Conservation (phyloP, 495 filamentous ascomycete genomes). For the Aspergillus funiculosus region DNA sequence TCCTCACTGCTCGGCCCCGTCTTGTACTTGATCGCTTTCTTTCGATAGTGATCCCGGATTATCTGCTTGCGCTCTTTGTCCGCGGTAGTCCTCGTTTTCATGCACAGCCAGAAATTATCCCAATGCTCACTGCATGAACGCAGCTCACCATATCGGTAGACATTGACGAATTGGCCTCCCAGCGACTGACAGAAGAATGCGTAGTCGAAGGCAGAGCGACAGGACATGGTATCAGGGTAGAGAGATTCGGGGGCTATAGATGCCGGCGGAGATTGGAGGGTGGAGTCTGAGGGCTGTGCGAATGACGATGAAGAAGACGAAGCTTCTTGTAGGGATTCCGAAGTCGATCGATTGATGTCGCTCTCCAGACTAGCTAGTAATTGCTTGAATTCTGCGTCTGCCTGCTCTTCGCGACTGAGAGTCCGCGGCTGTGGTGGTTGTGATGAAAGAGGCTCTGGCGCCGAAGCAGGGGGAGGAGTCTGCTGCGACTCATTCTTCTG, state of each 20-base stretch:
- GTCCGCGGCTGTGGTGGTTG: constrained; percentile 30
- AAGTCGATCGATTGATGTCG: constrained; percentile 17
- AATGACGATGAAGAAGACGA: constrained; percentile 17
- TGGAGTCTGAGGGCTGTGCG: constrained; percentile 3
- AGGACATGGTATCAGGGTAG: constrained; percentile 78
- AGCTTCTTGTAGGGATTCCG: constrained; percentile 19
- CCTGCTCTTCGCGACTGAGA: constrained; percentile 51
- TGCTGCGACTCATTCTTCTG: constrained; percentile 22
- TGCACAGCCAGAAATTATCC: constrained; percentile 93
- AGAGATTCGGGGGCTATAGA: constrained; percentile 55
- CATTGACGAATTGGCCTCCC: constrained; percentile 76
- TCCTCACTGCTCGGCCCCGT: constrained; percentile 79
- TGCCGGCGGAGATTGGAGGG: constrained; percentile 21
- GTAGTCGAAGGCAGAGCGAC: constrained; percentile 81
- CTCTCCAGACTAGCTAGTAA: constrained; percentile 49
- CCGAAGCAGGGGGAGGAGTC: constrained; percentile 12
- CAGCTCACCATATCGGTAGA: constrained; percentile 79
- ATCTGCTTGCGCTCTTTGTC: constrained; percentile 47
- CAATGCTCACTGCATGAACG: constrained; percentile 73
- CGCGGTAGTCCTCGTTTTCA: constrained; percentile 57
- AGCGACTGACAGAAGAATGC: constrained; percentile 94
- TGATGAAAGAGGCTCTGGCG: constrained; percentile 11
- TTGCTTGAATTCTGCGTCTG: constrained; percentile 56
- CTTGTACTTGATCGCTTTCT: constrained; percentile 69
- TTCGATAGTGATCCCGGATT: constrained; percentile 64